Conservation (phyloP, 1,284 basidiomycete genomes). For the Moesziomyces sp. region DNA sequence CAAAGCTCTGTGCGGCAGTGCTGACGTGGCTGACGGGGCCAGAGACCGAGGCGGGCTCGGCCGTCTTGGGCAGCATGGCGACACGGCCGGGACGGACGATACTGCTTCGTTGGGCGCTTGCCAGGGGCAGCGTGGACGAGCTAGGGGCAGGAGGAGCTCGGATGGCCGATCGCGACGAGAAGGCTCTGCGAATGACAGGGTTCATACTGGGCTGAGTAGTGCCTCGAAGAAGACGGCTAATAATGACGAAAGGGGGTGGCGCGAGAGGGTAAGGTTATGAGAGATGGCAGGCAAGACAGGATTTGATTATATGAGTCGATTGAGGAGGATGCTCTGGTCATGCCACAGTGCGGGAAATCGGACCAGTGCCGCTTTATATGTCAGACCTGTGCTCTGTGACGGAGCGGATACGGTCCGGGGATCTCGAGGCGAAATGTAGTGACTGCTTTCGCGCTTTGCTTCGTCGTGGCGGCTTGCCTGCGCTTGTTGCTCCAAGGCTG, state of each 20-base stretch:
- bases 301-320: background rate
- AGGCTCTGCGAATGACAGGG: constrained; percentile 28
- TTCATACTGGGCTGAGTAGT: constrained; percentile 14
- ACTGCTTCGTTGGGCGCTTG: constrained; percentile 11
- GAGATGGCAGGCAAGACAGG: background rate
- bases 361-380: background rate
- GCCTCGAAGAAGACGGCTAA: background rate
- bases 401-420: background rate
- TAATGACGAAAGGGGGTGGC: background rate
- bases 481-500: background rate
- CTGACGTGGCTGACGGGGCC: constrained; percentile 28
- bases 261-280: background rate
- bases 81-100: constrained; percentile 24
- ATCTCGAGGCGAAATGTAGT: background rate
- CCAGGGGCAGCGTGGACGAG: constrained; percentile 13
- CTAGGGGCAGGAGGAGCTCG: constrained; percentile 40
- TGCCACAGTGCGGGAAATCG: background rate
- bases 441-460: background rate
- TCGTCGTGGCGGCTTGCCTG: background rate
- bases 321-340: background rate
- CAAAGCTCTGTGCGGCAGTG: constrained; percentile 10
- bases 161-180: constrained; percentile 42
- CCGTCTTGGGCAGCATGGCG: constrained; percentile 39
- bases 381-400: background rate
- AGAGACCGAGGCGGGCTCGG: constrained; percentile 14